These are phyloP conservation scores for Ballota nigra DNA, from an alignment of 257 asterid genomes.

Conservation along the genomic window DNA sequence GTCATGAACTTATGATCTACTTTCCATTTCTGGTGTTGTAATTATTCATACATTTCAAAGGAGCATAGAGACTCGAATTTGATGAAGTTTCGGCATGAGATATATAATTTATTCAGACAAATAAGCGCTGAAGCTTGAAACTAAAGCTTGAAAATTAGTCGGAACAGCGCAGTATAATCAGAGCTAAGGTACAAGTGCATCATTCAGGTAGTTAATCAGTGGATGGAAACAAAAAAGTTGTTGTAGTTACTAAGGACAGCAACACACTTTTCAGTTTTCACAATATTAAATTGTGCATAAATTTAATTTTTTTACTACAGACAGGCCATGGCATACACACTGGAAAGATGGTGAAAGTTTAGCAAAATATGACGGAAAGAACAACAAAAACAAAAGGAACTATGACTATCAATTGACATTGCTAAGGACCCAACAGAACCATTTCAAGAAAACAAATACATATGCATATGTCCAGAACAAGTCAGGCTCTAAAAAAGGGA, in stretches of 20 bases:
- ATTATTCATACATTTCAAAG: neutral
- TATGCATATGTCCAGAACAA: neutral
- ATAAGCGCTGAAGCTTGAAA: neutral
- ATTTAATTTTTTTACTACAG: neutral
- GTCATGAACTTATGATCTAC: neutral
- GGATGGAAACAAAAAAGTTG: neutral
- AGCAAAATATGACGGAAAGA: neutral
- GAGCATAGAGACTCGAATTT: neutral
- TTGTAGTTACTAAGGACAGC: neutral
- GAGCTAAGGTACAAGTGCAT: neutral
- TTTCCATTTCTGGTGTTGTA: neutral
- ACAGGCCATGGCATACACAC: neutral
- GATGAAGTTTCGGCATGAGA: neutral
- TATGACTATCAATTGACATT: neutral
- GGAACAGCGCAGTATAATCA: neutral
- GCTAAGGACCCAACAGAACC: slow-evolving; percentile 4
- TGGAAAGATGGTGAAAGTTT: neutral
- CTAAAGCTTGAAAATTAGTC: neutral
- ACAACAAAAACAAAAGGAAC: neutral
- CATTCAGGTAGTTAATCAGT: neutral
- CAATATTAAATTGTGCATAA: neutral
- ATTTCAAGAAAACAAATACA: slow-evolving; percentile 5
- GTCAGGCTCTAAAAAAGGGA: neutral
- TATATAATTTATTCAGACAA: neutral
- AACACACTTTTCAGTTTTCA: neutral